A percentile compares a stretch with the other conserved stretches of the same genome.
These are phyloP conservation scores for Paracorniculantispora psalliotae DNA, from an alignment of 2,329 filamentous ascomycete genomes.

Conservation along the genomic window DNA sequence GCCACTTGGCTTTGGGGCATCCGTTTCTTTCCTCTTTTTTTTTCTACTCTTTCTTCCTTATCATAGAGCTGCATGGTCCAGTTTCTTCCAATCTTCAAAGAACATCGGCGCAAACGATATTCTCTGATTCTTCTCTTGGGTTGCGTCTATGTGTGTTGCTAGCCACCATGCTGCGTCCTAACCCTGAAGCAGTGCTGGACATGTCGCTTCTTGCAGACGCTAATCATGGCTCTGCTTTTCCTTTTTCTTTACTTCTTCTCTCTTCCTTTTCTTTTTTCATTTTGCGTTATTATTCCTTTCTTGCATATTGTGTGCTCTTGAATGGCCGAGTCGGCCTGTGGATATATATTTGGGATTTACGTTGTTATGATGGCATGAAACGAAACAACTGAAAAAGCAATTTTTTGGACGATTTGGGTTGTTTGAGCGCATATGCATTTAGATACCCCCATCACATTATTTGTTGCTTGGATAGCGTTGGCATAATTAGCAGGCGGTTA, in stretches of 20 bases:
- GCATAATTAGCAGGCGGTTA: slow-evolving; percentile 14
- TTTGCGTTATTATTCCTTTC: not conserved
- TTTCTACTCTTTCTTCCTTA: not conserved
- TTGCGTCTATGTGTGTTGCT: not conserved
- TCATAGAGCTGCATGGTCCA: not conserved
- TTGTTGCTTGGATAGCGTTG: slow-evolving; percentile 14
- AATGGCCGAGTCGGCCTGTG: not conserved
- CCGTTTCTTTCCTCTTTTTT: not conserved
- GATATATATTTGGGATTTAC: not conserved
- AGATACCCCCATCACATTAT: slow-evolving; percentile 13
- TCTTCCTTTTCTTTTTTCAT: not conserved
- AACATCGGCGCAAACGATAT: not conserved
- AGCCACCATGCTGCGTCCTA: not conserved
- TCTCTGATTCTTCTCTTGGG: not conserved
- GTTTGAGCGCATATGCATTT: slow-evolving; percentile 11
- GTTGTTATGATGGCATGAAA: slow-evolving; percentile 11
- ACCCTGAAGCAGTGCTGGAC: slow-evolving; percentile 12
- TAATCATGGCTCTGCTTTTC: not conserved
- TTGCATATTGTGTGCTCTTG: not conserved
- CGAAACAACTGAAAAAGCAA: not conserved
- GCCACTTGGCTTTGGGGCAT: not conserved
- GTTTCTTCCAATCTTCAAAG: not conserved
- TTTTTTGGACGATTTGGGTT: not conserved
- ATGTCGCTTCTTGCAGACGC: not conserved
- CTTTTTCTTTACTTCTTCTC: not conserved